Conservation (phyloP, 306 rosid genomes). For the Acacia melanoxylon region DNA sequence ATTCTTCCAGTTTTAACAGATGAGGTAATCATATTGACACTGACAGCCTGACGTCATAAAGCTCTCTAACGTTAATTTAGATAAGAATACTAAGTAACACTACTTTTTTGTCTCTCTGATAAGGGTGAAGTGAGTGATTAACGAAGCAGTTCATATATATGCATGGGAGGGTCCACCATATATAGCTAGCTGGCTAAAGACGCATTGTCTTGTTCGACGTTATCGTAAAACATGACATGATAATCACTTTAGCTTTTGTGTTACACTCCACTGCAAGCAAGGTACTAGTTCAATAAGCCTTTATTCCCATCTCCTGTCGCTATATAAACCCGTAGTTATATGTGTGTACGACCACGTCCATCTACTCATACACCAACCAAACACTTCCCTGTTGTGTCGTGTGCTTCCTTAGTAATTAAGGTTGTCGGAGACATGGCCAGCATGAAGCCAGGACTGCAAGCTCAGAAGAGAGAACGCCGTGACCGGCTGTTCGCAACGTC, state of each 20-base stretch:
- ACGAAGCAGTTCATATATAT: not conserved
- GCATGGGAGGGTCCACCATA: constrained; percentile 16
- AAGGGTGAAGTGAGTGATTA: not conserved
- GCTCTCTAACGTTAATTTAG: not conserved
- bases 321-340: constrained; percentile 42
- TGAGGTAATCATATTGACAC: constrained; percentile 22
- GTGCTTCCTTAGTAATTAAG: not conserved
- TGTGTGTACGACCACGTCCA: constrained; percentile 20
- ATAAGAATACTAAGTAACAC: not conserved
- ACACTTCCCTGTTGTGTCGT: not conserved
- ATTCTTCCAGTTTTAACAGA: not conserved
- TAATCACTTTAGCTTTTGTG: constrained; percentile 57
- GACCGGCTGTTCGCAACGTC: constrained; percentile 48
- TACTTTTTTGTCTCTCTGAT: not conserved
- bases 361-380: not conserved
- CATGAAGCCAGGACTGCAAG: not conserved
- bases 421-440: constrained; percentile 43
- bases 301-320: constrained; percentile 51
- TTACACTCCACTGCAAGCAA: constrained; percentile 68
- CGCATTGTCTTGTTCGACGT: constrained; percentile 1
- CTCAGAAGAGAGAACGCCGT: constrained; percentile 39
- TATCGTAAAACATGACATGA: constrained; percentile 15
- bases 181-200: not conserved
- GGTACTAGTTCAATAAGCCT: constrained; percentile 68
- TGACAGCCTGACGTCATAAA: constrained; percentile 18